phyloP scores from a whole-genome alignment of 306 rosid species.

The Gastrolobium villosum region DNA sequence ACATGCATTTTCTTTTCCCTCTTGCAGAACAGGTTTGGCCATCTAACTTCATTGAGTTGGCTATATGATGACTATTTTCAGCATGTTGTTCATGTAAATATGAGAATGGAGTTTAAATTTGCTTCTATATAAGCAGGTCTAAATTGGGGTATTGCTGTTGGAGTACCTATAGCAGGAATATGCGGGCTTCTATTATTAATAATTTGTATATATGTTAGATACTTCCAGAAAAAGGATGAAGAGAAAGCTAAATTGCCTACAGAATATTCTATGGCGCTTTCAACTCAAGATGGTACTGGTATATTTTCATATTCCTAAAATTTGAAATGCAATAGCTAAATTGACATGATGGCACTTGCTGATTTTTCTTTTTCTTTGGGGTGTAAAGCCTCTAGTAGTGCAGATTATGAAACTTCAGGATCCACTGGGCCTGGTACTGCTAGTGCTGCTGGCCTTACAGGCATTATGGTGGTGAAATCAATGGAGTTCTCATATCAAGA shows the following conservation, averaged over 20 bases:
- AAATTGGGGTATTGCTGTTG: constrained; percentile 61
- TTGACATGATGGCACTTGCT: neutral
- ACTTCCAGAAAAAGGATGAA: constrained; percentile 61
- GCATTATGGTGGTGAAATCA: constrained; percentile 74
- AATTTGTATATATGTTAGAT: constrained; percentile 47
- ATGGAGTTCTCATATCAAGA: constrained; percentile 82
- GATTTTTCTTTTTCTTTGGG: constrained; percentile 12
- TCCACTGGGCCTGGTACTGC: constrained; percentile 45
- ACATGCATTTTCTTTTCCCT: constrained; percentile 44
- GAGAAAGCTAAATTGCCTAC: constrained; percentile 46
- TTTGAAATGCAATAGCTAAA: neutral
- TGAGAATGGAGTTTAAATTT: constrained; percentile 45
- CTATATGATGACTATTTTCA: constrained; percentile 25
- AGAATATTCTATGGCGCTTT: constrained; percentile 49
- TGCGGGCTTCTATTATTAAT: constrained; percentile 62
- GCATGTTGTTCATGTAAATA: constrained; percentile 26
- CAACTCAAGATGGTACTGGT: constrained; percentile 61
- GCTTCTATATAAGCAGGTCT: constrained; percentile 64
- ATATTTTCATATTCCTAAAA: constrained; percentile 25
- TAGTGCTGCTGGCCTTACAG: constrained; percentile 55
- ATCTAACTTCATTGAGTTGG: constrained; percentile 48
- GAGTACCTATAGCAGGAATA: constrained; percentile 66
- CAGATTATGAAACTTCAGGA: constrained; percentile 60
- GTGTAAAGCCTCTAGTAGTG: constrained; percentile 54
- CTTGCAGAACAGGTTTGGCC: constrained; percentile 64